Base-by-base conservation (phyloP, 768 basidiomycete species). In the Omphalotus guepiniiformis region DNA sequence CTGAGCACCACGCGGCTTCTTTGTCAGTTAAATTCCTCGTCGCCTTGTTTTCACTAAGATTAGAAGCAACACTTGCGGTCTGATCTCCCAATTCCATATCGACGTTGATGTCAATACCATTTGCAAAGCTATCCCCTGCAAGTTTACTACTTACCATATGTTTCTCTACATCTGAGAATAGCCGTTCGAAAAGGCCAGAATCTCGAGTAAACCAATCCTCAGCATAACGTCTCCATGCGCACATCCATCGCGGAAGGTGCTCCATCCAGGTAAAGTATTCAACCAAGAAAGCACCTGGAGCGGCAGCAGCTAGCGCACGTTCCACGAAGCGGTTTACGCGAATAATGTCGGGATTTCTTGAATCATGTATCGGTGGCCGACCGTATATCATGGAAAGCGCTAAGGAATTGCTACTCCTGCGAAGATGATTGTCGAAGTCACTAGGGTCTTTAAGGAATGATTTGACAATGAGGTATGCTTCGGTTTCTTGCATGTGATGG, bases 221-320 rank as follows among this genome's bases (percentile, higher is more conserved):
- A 3, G 57, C 64, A 5, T 61, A 49, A 18, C 50, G 49, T 42
- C 63, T 66, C 65, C 65, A 66, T 18, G 28, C 44, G 13, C 58
- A 59, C 51, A 67, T 46, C 52, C 51, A 61, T 3, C 45, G 34
- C 1, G 68, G 67, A 4, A 69, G 32, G 39, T 61, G 51, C 38
- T 51, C 42, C 58, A 69, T 29, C 29, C 34, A 45, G 5, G 32
- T 61, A 52, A 57, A 61, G 3, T 62, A n/a, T n/a, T 69, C 68
- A 30, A 68, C 68, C 16, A 63, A 28, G 48, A 62, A 57, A n/a
- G 59, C 53, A 13, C 68, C 69, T 18, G 67, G 65, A 32, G 51
- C 47, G 6, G 59, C 56, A 4, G 68, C 66, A 6, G 48, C 30
- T 9, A 45, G 46, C 21, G 58, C 55, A 3, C 65, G 58, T 6